Evolutionary conservation across 495 filamentous ascomycete species (phyloP).

Genomic region (Aspergillus asperescens): DNA sequence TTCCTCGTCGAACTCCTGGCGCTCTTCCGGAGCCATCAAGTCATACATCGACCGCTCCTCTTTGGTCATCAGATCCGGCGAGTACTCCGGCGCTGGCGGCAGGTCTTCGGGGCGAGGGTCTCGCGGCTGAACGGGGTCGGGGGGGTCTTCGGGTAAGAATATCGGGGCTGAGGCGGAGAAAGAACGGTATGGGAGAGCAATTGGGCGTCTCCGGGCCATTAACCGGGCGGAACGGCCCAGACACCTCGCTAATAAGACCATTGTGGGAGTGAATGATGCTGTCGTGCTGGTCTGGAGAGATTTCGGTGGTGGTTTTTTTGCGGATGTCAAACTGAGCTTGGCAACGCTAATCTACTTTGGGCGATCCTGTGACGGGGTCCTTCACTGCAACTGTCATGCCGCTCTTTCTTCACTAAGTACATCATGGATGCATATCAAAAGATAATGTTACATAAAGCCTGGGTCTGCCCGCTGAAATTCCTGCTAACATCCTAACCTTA

Average conservation of each 20-base stretch:
- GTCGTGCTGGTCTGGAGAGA: conserved; percentile 19
- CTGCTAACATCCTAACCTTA: background rate
- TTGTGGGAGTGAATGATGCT: conserved; percentile 21
- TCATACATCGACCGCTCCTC: conserved; percentile 46
- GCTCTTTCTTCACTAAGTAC: background rate
- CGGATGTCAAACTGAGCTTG: conserved; percentile 10
- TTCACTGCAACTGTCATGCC: background rate
- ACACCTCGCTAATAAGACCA: conserved; percentile 39
- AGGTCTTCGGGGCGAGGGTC: conserved; percentile 31
- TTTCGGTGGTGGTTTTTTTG: conserved; percentile 23
- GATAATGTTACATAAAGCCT: background rate
- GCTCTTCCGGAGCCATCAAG: conserved; percentile 44
- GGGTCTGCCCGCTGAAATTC: background rate
- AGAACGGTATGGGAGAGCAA: conserved; percentile 24
- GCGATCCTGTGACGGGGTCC: background rate
- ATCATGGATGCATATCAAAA: background rate
- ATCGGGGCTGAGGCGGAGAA: conserved; percentile 39
- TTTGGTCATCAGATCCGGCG: conserved; percentile 33
- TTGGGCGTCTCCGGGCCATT: conserved; percentile 28
- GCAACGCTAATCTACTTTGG: conserved; percentile 22
- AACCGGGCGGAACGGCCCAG: conserved; percentile 34
- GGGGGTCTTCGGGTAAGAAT: conserved; percentile 37
- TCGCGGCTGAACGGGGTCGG: conserved; percentile 28
- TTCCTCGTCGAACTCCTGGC: conserved; percentile 37
- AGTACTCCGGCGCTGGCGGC: conserved; percentile 35